These are phyloP conservation scores for Aspergillus fumigatiaffinis DNA, from an alignment of 2,329 filamentous ascomycete species.

Conservation along the genomic window DNA sequence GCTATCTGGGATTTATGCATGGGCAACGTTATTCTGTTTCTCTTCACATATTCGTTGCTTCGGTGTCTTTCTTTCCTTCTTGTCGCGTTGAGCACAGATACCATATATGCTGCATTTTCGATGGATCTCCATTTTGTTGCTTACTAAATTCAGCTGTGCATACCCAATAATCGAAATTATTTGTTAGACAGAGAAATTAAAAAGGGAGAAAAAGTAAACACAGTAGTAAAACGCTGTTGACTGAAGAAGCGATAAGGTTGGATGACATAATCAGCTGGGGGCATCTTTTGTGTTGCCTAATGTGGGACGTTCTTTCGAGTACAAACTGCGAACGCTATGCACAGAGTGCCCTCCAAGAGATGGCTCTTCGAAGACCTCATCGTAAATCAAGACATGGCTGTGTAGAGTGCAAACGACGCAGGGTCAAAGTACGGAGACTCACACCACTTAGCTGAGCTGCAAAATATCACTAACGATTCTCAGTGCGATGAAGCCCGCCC, in stretches of 20 bases:
- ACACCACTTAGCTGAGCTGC: neutral
- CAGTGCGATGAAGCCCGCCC: conserved; percentile 33
- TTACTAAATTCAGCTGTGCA: neutral
- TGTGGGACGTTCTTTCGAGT: neutral
- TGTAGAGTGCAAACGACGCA: conserved; percentile 31
- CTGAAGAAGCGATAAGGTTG: neutral
- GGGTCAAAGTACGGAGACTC: conserved; percentile 27
- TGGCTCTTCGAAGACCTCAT: conserved; percentile 34
- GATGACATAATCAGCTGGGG: neutral
- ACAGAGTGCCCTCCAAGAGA: conserved; percentile 3
- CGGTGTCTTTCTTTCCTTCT: neutral
- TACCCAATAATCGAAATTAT: neutral
- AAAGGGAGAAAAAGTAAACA: neutral
- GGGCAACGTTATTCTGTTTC: neutral
- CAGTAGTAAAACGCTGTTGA: no score
- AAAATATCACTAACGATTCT: neutral
- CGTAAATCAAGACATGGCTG: conserved; percentile 35
- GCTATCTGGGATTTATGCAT: neutral
- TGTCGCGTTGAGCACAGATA: neutral
- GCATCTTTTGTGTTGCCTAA: neutral
- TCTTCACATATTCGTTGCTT: neutral
- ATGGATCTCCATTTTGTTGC: neutral
- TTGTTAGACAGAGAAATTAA: neutral
- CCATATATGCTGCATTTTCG: neutral
- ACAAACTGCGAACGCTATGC: neutral